Percentiles rank a stretch among this genome's conserved stretches.
Conservation (phyloP, 2,329 filamentous ascomycete genomes). For the Cryphonectria naterciae region DNA sequence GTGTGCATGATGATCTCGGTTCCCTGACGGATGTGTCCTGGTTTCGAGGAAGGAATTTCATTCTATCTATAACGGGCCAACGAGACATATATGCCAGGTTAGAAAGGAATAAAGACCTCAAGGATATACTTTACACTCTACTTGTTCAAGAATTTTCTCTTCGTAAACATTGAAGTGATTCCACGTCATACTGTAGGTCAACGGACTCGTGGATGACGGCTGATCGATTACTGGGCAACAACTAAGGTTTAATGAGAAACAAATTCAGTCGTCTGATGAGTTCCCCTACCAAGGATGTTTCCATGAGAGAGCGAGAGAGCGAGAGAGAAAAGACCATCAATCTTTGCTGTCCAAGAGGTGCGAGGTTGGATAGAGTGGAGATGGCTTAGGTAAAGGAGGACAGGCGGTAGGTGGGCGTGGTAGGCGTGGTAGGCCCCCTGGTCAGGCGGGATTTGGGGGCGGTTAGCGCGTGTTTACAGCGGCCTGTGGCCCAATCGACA, state of each 20-base stretch:
- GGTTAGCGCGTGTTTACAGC: conserved; percentile 8
- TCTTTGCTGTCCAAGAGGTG: background rate
- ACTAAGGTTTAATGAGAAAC: background rate
- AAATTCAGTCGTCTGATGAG: background rate
- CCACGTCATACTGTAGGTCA: background rate
- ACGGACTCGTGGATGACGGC: background rate
- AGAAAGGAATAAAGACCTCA: too few species aligned
- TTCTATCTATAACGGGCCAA: too few species aligned
- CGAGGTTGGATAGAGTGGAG: background rate
- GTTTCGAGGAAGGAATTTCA: too few species aligned
- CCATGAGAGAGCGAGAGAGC: too few species aligned
- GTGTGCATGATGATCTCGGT: too few species aligned
- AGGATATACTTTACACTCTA: too few species aligned
- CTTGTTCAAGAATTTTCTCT: too few species aligned
- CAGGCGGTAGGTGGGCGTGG: background rate
- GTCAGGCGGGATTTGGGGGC: background rate
- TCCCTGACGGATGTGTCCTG: too few species aligned
- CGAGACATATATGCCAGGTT: too few species aligned
- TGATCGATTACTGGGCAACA: too few species aligned
- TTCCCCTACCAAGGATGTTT: background rate
- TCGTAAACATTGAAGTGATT: too few species aligned
- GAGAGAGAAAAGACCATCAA: background rate
- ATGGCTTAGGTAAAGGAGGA: background rate
- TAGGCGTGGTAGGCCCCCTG: background rate
- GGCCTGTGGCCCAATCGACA: background rate